Evolutionary conservation across 1,284 basidiomycete species (phyloP).

Genomic region (Waitea zeae): DNA sequence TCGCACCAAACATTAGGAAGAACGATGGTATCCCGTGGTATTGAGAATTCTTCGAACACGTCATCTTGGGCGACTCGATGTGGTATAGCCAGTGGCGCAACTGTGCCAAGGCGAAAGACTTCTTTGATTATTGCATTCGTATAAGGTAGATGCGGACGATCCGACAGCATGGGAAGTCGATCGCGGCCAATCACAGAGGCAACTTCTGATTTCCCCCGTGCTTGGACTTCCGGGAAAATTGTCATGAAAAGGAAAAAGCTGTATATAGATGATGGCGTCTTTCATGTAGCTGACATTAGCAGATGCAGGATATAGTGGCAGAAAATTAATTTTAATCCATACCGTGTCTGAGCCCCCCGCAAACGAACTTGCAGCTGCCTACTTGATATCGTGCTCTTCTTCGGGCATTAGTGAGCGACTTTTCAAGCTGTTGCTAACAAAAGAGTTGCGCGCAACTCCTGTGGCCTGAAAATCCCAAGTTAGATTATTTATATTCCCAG

Average conservation of each 20-base stretch:
- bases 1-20: conserved; percentile 4
- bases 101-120: conserved; percentile 8
- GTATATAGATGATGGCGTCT: background rate
- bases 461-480: conserved; percentile 4
- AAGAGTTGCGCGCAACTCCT: conserved; percentile 9
- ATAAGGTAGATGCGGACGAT: conserved; percentile 6
- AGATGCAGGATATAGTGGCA: background rate
- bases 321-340: background rate
- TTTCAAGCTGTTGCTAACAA: conserved; percentile 6
- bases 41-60: conserved; percentile 8
- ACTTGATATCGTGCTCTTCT: conserved; percentile 8
- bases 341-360: conserved; percentile 8
- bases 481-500: background rate
- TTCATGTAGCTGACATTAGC: background rate
- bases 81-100: conserved; percentile 6
- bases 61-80: conserved; percentile 7
- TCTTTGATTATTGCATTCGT: conserved; percentile 10
- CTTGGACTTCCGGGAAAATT: conserved; percentile 8
- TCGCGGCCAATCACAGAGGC: conserved; percentile 9
- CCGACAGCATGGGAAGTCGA: conserved; percentile 9
- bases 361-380: conserved; percentile 9
- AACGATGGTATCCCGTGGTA: conserved; percentile 8
- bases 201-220: conserved; percentile 10
- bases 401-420: conserved; percentile 4
- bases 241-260: conserved; percentile 12